Conservation (phyloP, 1,284 basidiomycete genomes). For the Cryptococcus hybrid region DNA sequence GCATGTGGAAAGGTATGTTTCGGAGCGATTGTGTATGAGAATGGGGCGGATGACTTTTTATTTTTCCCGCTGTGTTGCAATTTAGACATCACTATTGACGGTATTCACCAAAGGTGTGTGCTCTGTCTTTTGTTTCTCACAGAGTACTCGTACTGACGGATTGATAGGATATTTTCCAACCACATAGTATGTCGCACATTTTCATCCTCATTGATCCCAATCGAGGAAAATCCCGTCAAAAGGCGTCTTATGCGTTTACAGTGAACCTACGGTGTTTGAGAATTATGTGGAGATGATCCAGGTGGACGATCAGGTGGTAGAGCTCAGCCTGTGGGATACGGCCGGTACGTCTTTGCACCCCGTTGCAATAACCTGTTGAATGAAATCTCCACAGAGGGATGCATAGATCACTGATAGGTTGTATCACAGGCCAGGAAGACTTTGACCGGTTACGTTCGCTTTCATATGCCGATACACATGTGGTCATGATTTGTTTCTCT, state of each 20-base stretch:
- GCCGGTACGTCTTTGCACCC: slow-evolving; percentile 62
- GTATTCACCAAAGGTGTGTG: slow-evolving; percentile 47
- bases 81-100: slow-evolving; percentile 62
- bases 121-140: too few species aligned
- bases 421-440: slow-evolving; percentile 81
- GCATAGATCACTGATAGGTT: background rate
- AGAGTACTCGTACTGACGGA: background rate
- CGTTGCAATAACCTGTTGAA: background rate
- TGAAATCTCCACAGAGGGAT: background rate
- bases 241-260: slow-evolving; percentile 35
- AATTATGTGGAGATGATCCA: slow-evolving; percentile 85
- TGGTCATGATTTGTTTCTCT: slow-evolving; percentile 92
- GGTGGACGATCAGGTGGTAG: slow-evolving; percentile 78
- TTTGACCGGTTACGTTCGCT: slow-evolving; percentile 88
- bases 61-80: slow-evolving; percentile 47
- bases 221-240: background rate
- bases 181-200: slow-evolving; percentile 30
- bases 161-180: slow-evolving; percentile 42
- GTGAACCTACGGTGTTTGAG: slow-evolving; percentile 87
- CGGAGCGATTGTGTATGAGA: background rate
- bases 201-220: background rate
- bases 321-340: slow-evolving; percentile 94
- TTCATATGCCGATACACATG: slow-evolving; percentile 92
- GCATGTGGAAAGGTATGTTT: slow-evolving; percentile 67
- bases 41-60: background rate